Evolutionary conservation across 2,329 filamentous ascomycete genomes (phyloP).

Genomic region (Botrytis fabae): DNA sequence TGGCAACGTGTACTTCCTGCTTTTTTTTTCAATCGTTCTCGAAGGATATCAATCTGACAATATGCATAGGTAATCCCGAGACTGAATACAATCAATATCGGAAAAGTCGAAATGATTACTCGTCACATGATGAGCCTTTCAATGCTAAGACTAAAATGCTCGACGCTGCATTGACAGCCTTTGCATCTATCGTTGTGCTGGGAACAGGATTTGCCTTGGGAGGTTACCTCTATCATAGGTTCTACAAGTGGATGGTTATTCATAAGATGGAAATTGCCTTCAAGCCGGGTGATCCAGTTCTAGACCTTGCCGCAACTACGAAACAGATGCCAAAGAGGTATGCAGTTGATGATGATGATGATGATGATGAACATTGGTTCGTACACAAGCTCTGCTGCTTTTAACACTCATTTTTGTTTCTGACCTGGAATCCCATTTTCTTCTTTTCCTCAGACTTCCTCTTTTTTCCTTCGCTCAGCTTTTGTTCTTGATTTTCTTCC

Average conservation of each 20-base stretch:
- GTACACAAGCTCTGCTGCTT: background rate
- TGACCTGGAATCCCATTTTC: background rate
- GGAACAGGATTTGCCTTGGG: constrained; percentile 64
- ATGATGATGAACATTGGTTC: constrained; percentile 57
- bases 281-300: constrained; percentile 83
- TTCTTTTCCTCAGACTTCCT: background rate
- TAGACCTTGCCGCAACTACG: constrained; percentile 71
- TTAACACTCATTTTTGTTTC: background rate
- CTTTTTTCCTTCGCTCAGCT: background rate
- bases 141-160: constrained; percentile 57
- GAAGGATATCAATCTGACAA: background rate
- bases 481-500: background rate
- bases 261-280: constrained; percentile 92
- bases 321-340: constrained; percentile 51
- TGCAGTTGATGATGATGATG: constrained; percentile 31
- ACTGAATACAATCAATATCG: background rate
- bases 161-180: constrained; percentile 72
- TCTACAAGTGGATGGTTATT: constrained; percentile 89
- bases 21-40: background rate
- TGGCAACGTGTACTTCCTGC: too few relatives aligned
- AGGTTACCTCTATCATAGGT: constrained; percentile 75
- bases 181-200: constrained; percentile 72
- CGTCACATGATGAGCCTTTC: constrained; percentile 17
- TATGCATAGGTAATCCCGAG: background rate
- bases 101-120: background rate